Base-by-base conservation (phyloP, 192 early-diverging fungal genomes). In the Umbelopsis ramanniana region DNA sequence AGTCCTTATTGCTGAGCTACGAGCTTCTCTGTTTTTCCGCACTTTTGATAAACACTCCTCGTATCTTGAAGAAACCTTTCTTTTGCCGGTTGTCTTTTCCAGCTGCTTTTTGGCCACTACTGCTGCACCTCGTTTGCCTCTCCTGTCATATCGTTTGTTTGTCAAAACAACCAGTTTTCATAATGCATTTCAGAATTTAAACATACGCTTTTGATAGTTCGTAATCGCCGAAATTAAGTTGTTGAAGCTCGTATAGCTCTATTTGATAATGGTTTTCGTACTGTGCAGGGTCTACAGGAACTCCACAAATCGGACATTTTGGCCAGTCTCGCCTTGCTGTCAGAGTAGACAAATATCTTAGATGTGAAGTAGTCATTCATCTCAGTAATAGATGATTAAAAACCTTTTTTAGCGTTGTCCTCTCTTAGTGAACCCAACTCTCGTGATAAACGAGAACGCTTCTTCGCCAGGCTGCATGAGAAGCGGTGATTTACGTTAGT, bases 51-150 rank as follows among this genome's bases (percentile, higher is more conserved):
- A 50, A 14, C 67, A 46, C 46, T 80, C 74, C 37, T 73, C 71
- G 45, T 72, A 67, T 2, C 72, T 75, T 0, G 76, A 68, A 0
- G 45, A 47, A 38, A 74, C 7, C 14, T 74, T 79, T 69, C 81
- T 85, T 52, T 76, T 75, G 46, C 73, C 66, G 1, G 33, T 57
- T 19, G 46, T 37, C 57, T 81, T 78, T 45, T 76, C 79, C 52
- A 89, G 72, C 26, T 85, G 82, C 45, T 83, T 84, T 26, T 80
- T 76, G 0, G 88, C 88, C 9, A 75, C 79, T 11, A 88, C 83
- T 3, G 88, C 88, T 23, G 88, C 88, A 17, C 86, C 85, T 54
- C 88, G 57, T 53, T 87, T 85, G 5, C 80, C 84, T 71, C 81
- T 72, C 7, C 76, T 75, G 11, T 43, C 23, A 74, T 69, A 35